phyloP scores from a whole-genome alignment of 108 stramenopile species.

The Skeletonema costatum region DNA sequence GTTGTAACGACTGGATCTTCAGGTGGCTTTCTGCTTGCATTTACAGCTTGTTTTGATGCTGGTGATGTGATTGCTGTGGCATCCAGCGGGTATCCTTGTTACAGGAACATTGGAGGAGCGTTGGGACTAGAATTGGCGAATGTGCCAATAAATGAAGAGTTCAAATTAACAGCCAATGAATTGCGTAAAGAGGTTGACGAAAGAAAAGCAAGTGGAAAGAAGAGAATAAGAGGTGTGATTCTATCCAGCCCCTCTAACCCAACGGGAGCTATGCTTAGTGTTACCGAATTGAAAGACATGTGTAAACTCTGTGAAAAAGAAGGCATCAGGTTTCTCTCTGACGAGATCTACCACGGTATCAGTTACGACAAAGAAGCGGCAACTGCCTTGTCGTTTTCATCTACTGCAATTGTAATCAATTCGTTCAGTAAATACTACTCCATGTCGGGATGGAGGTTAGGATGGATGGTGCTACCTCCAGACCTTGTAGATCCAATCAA shows the following conservation, averaged over 20 bases:
- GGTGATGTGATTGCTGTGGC: constrained; percentile 87
- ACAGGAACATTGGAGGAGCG: constrained; percentile 88
- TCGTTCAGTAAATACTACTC: constrained; percentile 95
- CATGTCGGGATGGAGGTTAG: constrained; percentile 94
- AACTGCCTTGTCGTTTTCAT: constrained; percentile 76
- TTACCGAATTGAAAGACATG: constrained; percentile 76
- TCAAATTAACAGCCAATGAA: constrained; percentile 85
- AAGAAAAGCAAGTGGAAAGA: constrained; percentile 39
- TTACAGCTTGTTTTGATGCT: constrained; percentile 86
- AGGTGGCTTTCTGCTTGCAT: constrained; percentile 88
- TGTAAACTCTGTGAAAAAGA: constrained; percentile 81
- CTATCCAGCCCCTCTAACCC: constrained; percentile 87
- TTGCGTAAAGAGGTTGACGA: constrained; percentile 56
- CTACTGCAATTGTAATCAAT: constrained; percentile 85
- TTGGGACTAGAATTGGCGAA: constrained; percentile 72
- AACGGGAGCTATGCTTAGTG: constrained; percentile 87
- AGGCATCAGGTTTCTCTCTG: constrained; percentile 85
- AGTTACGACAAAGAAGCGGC: constrained; percentile 83
- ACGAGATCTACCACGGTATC: constrained; percentile 96
- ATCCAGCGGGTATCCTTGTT: constrained; percentile 90
- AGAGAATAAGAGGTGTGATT: constrained; percentile 80
- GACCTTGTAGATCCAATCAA: constrained; percentile 73
- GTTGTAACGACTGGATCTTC: constrained; percentile 90
- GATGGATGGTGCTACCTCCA: constrained; percentile 90
- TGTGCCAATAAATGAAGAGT: constrained; percentile 72